phyloP scores from a whole-genome alignment of 169 alveolate species.

The Blepharisma undulans region DNA sequence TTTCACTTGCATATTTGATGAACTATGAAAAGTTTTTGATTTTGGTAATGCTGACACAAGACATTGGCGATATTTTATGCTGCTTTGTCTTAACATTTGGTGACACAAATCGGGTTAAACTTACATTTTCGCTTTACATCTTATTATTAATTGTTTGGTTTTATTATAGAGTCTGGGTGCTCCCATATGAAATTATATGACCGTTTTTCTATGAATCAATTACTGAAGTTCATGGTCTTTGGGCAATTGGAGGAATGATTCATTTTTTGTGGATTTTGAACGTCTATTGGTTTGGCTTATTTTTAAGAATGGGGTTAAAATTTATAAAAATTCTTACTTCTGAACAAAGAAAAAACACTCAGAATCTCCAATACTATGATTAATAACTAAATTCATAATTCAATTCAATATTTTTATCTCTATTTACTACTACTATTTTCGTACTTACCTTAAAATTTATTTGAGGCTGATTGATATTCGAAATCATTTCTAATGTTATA shows the following conservation, averaged over 20 bases:
- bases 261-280: slow-evolving; percentile 6
- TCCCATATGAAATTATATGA: background rate
- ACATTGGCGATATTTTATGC: background rate
- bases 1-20: slow-evolving; percentile 5
- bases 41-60: background rate
- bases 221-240: slow-evolving; percentile 3
- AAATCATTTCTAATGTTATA: no score
- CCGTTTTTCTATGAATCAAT: background rate
- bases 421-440: no score
- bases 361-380: no score
- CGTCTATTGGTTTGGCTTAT: background rate
- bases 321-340: no score
- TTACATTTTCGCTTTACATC: background rate
- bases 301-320: background rate
- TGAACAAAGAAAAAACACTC: no score
- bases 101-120: background rate
- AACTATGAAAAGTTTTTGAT: background rate
- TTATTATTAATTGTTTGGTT: background rate
- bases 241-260: slow-evolving; percentile 12
- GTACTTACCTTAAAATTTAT: no score
- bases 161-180: background rate
- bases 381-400: no score
- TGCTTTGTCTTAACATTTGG: background rate
- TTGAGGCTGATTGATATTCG: no score
- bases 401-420: no score